Evolutionary conservation across 2,329 filamentous ascomycete species (phyloP).

Genomic region (Shiraia sp.): DNA sequence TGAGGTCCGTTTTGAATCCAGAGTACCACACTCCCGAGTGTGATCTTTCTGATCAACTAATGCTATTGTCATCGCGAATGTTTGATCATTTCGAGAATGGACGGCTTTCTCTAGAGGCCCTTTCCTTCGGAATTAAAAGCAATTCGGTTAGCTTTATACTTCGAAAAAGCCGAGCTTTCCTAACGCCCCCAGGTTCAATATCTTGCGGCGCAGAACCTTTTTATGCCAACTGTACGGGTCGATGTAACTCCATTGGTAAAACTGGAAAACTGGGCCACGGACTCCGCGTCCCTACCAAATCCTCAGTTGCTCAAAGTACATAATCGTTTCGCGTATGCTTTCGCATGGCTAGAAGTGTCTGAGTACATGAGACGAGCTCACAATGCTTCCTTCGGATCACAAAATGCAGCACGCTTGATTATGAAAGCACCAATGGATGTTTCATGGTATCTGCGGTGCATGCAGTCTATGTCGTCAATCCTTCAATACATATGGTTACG

Average conservation of each 20-base stretch:
- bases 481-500: constrained; percentile 10
- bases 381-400: neutral
- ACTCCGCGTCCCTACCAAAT: constrained; percentile 1
- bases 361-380: neutral
- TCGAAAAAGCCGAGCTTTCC: constrained; percentile 1
- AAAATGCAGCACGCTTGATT: too few species aligned
- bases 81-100: constrained; percentile 17
- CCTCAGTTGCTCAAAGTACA: constrained; percentile 1
- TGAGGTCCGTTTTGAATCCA: constrained; percentile 8
- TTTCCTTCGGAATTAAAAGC: neutral
- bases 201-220: constrained; percentile 2
- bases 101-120: constrained; percentile 12
- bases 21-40: constrained; percentile 3
- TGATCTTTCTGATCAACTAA: constrained; percentile 9
- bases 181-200: constrained; percentile 9
- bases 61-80: constrained; percentile 12
- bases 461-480: constrained; percentile 1
- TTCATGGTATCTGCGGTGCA: too few species aligned
- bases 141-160: constrained; percentile 9
- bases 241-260: neutral
- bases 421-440: too few species aligned
- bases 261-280: neutral
- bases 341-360: constrained; percentile 3
- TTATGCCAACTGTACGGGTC: constrained; percentile 1
- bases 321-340: neutral